Evolutionary conservation across 2,329 filamentous ascomycete species (phyloP).

Genomic region (Dactylellina sp.): DNA sequence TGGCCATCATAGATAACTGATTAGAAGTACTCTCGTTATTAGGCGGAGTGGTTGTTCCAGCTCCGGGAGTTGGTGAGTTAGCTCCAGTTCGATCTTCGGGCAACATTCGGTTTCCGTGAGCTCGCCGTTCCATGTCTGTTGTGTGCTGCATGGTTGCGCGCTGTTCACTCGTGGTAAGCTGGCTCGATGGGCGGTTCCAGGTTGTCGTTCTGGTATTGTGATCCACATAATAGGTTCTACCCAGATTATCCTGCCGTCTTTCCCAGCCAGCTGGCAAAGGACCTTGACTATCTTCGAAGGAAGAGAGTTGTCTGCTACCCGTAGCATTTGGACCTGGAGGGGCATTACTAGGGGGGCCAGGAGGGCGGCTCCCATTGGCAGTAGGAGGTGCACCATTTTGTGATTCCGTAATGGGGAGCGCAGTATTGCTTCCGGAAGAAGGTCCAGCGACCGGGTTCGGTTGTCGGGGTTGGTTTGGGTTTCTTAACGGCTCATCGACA

Average conservation of each 20-base stretch:
- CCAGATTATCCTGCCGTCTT: conserved; percentile 91
- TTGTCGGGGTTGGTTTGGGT: conserved; percentile 36
- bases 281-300: conserved; percentile 96
- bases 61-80: conserved; percentile 80
- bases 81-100: conserved; percentile 95
- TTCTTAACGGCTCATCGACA: conserved; percentile 76
- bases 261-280: conserved; percentile 95
- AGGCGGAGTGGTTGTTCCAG: conserved; percentile 62
- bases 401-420: conserved; percentile 57
- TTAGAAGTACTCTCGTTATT: conserved; percentile 67
- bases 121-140: conserved; percentile 89
- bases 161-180: conserved; percentile 79
- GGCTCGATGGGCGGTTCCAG: conserved; percentile 89
- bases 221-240: conserved; percentile 97
- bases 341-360: conserved; percentile 63
- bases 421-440: conserved; percentile 61
- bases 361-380: conserved; percentile 63
- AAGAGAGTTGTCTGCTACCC: conserved; percentile 76
- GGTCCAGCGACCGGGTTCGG: conserved; percentile 56
- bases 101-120: conserved; percentile 94
- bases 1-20: conserved; percentile 88
- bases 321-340: conserved; percentile 63
- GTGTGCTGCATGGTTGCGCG: conserved; percentile 86
- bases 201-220: conserved; percentile 97
- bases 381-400: conserved; percentile 65